Evolutionary conservation across 1,139 yeast genomes (phyloP).

Genomic region (Entelexis sorbosivorans): DNA sequence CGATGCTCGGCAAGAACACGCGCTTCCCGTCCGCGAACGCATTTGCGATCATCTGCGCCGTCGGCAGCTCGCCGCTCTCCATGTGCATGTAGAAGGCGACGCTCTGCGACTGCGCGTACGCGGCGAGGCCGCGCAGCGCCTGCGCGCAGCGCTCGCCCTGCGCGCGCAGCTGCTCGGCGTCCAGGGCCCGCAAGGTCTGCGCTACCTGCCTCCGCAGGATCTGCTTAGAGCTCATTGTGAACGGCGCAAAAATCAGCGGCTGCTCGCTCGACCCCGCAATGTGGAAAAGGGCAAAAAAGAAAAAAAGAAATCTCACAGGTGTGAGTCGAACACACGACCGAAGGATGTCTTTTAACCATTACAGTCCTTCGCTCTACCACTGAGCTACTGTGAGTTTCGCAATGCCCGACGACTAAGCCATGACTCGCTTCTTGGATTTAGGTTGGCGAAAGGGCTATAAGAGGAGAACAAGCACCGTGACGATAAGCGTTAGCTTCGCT

Average conservation of each 20-base stretch:
- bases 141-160: constrained; percentile 30
- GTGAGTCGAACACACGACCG: constrained; percentile 81
- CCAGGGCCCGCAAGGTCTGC: constrained; percentile 16
- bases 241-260: not conserved
- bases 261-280: not conserved
- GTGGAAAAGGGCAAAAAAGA: not conserved
- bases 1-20: constrained; percentile 33
- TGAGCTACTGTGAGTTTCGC: constrained; percentile 57
- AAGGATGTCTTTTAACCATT: constrained; percentile 53
- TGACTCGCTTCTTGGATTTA: not conserved
- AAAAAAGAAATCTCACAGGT: constrained; percentile 48
- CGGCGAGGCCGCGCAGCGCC: constrained; percentile 31
- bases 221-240: constrained; percentile 19
- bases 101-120: constrained; percentile 37
- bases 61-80: constrained; percentile 52
- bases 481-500: too few species aligned
- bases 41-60: constrained; percentile 39
- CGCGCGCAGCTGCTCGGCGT: constrained; percentile 17
- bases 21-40: constrained; percentile 38
- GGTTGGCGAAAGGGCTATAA: not conserved
- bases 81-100: constrained; percentile 59
- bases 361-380: constrained; percentile 81
- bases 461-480: too few species aligned
- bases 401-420: constrained; percentile 3
- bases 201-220: constrained; percentile 24